Percentiles rank a stretch among this genome's conserved stretches.
These are phyloP conservation scores for Paradendryphiella salina DNA, from an alignment of 2,329 filamentous ascomycete genomes.

Conservation along the genomic window DNA sequence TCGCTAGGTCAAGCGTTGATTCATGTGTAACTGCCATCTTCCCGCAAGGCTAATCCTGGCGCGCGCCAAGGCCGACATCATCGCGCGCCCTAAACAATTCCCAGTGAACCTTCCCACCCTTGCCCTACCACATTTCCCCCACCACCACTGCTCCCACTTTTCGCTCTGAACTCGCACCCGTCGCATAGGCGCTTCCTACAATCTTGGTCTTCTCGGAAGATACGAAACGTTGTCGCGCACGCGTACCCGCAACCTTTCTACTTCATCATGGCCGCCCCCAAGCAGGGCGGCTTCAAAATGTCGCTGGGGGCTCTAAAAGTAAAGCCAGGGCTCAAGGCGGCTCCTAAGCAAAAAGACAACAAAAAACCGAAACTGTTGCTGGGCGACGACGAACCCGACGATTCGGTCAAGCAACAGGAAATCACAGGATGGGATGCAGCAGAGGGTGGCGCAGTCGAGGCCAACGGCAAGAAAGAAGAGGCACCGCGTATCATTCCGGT, in stretches of 20 bases:
- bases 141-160: not conserved
- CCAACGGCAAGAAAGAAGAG: constrained; percentile 43
- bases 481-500: constrained; percentile 61
- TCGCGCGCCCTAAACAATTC: constrained; percentile 23
- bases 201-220: not conserved
- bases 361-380: constrained; percentile 37
- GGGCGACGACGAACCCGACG: constrained; percentile 40
- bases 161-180: not conserved
- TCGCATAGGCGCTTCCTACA: not conserved
- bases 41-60: not conserved
- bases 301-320: constrained; percentile 37
- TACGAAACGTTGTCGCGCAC: not conserved
- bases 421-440: constrained; percentile 60
- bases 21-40: not conserved
- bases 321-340: constrained; percentile 33
- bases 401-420: constrained; percentile 39
- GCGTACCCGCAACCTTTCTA: not conserved
- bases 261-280: constrained; percentile 42
- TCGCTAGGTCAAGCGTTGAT: not conserved
- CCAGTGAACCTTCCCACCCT: constrained; percentile 5
- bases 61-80: constrained; percentile 31
- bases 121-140: not conserved
- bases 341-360: constrained; percentile 17
- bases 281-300: constrained; percentile 44
- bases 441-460: constrained; percentile 54